Evolutionary conservation across 768 basidiomycete genomes (phyloP).

Genomic region (Mycena maculata): DNA sequence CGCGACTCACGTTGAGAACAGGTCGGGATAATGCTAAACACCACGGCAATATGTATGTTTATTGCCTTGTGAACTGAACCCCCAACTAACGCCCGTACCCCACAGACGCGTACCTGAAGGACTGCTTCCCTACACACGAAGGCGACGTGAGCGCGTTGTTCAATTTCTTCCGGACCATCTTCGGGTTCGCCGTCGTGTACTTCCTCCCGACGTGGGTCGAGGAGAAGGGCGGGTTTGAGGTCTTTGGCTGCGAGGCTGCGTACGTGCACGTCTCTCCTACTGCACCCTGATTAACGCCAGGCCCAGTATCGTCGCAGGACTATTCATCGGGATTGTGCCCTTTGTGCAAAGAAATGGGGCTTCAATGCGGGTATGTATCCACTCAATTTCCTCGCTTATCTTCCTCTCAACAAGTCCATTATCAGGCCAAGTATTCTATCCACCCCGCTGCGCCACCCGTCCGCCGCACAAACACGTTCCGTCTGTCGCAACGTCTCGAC

Average conservation of each 20-base stretch:
- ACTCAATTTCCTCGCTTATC: background rate
- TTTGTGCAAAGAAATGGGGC: constrained; percentile 48
- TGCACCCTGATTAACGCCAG: too few species aligned
- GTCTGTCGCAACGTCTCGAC: constrained; percentile 26
- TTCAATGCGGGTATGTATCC: constrained; percentile 46
- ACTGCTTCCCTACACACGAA: constrained; percentile 51
- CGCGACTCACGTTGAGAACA: background rate
- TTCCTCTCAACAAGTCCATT: too few species aligned
- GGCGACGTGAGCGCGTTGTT: constrained; percentile 59
- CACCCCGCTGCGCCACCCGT: background rate
- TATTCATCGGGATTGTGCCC: constrained; percentile 52
- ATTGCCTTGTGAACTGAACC: background rate
- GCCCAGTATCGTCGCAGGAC: constrained; percentile 43
- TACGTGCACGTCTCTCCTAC: constrained; percentile 31
- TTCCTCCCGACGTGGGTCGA: constrained; percentile 59
- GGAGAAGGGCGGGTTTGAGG: constrained; percentile 54
- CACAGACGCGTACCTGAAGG: constrained; percentile 52
- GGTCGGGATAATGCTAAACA: constrained; percentile 50
- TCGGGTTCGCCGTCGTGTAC: constrained; percentile 59
- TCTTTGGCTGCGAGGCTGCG: constrained; percentile 59
- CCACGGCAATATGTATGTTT: constrained; percentile 52
- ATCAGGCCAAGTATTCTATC: constrained; percentile 16
- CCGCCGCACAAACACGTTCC: constrained; percentile 19
- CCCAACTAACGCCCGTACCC: background rate
- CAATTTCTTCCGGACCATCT: constrained; percentile 52